A percentile compares a stretch with the other conserved stretches of the same genome.
These are phyloP conservation scores for Echeveria elegans DNA, from an alignment of 164 flowering plant species.

Conservation along the genomic window DNA sequence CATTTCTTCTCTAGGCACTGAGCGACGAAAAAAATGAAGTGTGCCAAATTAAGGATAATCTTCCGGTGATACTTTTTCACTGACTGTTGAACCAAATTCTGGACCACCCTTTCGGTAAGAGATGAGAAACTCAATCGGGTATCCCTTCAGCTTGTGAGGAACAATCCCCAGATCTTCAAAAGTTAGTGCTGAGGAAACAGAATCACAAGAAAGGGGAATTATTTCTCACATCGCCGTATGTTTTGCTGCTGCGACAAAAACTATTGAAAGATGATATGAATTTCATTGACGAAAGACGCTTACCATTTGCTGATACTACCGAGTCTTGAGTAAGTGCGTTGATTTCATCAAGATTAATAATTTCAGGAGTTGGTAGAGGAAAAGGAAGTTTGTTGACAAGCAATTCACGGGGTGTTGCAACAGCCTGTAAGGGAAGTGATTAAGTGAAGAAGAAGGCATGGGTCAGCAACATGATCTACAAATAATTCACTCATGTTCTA, in stretches of 20 bases:
- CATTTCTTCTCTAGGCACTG: not conserved
- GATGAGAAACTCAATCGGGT: constrained; percentile 75
- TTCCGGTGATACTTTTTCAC: constrained; percentile 59
- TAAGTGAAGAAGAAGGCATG: not conserved
- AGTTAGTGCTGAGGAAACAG: constrained; percentile 53
- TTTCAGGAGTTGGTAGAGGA: constrained; percentile 69
- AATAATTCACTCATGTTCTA: no score
- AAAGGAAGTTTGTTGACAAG: constrained; percentile 76
- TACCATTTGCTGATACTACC: constrained; percentile 76
- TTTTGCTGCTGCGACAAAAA: not conserved
- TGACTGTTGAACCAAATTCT: constrained; percentile 75
- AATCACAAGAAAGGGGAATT: constrained; percentile 1
- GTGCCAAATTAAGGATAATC: constrained; percentile 24
- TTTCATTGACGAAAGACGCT: not conserved
- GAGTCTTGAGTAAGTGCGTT: constrained; percentile 57
- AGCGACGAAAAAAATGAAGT: constrained; percentile 3
- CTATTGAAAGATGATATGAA: not conserved
- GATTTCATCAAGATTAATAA: constrained; percentile 79
- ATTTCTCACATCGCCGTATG: not conserved
- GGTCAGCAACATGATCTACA: not conserved
- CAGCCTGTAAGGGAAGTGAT: constrained; percentile 55
- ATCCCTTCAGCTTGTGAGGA: constrained; percentile 85
- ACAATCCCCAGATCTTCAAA: constrained; percentile 77
- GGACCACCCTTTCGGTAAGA: constrained; percentile 93
- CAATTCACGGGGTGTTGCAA: constrained; percentile 74